Base-by-base conservation (phyloP, 306 rosid genomes). In the Quercus rubra region DNA sequence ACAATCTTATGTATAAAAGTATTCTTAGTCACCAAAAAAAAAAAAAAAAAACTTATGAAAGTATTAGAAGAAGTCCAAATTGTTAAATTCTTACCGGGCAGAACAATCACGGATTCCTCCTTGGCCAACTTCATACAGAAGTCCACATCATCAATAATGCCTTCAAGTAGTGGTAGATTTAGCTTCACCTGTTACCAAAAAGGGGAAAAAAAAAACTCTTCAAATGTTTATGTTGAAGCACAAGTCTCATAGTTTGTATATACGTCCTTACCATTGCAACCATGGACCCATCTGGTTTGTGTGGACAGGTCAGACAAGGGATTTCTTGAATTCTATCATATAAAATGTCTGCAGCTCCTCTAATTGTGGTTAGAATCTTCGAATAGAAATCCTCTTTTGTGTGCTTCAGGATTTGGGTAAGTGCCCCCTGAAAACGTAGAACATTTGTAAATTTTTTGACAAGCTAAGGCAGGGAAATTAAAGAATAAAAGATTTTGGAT, bases 271-370 rank as follows among this genome's bases (percentile, higher is more conserved):
- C 97, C 97, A 92, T 80, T 4, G 74, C 89, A 71, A 69, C 17
- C 94, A 92, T 83, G 78, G 94, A 83, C 51, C 91, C 92, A 77
- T 92, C 90, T n/a, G 94, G 97, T 79, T 87, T 90, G 68, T 86
- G 83, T 28, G 89, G 92, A 64, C 91, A 92, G 67, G 83, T 85
- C 61, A 92, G 84, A 83, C 90, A 85, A 74, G 94, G 83, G 21
- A 90, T 92, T 75, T 76, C 90, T 77, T 88, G 74, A 14, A 88
- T 61, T 77, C 75, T 59, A 41, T 84, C 90, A 71, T 77, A 85
- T 35, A 85, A 77, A 66, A 83, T 35, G 71, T 90, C 82, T 69
- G 86, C 89, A 75, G 78, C 73, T 75, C 87, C 86, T 77, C 83
- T 90, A 86, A 88, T 18, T 23, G 83, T 43, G 77, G 54, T 69